Evolutionary conservation across 2,329 filamentous ascomycete species (phyloP).

Genomic region (Capronia epimyces): DNA sequence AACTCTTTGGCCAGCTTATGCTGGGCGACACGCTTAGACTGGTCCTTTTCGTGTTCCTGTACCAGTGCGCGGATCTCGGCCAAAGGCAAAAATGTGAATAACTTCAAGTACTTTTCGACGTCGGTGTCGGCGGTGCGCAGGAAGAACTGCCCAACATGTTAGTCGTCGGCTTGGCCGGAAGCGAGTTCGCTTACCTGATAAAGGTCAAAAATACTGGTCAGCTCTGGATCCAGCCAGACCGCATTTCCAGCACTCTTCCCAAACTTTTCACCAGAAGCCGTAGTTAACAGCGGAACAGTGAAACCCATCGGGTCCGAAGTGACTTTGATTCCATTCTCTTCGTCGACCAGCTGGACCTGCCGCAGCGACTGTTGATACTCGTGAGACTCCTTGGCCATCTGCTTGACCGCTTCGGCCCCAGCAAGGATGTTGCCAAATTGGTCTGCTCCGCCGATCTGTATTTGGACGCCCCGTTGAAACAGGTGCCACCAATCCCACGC

Average conservation of each 20-base stretch:
- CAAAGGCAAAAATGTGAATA: conserved; percentile 83
- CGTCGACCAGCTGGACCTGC: conserved; percentile 16
- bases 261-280: conserved; percentile 79
- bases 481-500: conserved; percentile 96
- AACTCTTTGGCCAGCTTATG: conserved; percentile 79
- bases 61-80: conserved; percentile 63
- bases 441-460: conserved; percentile 92
- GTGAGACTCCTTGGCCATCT: conserved; percentile 57
- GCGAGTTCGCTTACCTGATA: conserved; percentile 56
- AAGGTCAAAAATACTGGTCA: conserved; percentile 77
- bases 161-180: not conserved
- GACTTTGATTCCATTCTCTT: conserved; percentile 24
- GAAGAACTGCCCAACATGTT: conserved; percentile 61
- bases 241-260: conserved; percentile 94
- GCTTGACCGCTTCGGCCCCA: conserved; percentile 78
- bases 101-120: conserved; percentile 73
- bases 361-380: conserved; percentile 31
- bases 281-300: conserved; percentile 84
- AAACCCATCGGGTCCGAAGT: conserved; percentile 65
- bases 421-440: conserved; percentile 95
- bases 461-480: conserved; percentile 64
- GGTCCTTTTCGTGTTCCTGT: conserved; percentile 60
- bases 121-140: conserved; percentile 74
- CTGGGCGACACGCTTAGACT: conserved; percentile 70
- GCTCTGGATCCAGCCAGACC: conserved; percentile 78